A percentile compares a stretch with the other conserved stretches of the same genome.
These are phyloP conservation scores for Trametes hirsuta DNA, from an alignment of 1,284 basidiomycete species.

Conservation along the genomic window DNA sequence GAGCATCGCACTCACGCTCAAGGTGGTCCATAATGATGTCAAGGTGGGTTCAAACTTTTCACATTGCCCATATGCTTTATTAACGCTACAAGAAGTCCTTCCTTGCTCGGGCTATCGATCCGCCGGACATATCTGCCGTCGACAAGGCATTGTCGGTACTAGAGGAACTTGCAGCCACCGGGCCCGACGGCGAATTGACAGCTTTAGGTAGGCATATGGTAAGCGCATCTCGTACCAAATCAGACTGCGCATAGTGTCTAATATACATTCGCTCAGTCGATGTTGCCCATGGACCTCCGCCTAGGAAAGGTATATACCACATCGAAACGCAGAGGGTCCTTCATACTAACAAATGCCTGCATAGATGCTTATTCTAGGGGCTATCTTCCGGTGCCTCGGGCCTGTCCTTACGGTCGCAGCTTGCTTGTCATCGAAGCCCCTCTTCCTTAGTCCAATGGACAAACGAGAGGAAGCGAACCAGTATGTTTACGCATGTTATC, in stretches of 20 bases:
- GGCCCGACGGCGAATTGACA: constrained; percentile 68
- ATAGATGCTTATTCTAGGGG: constrained; percentile 85
- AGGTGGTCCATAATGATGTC: constrained; percentile 83
- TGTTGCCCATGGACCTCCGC: constrained; percentile 88
- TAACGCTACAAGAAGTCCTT: constrained; percentile 41
- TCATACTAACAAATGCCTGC: not conserved
- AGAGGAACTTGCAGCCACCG: constrained; percentile 80
- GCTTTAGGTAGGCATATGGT: constrained; percentile 86
- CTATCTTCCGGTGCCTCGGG: constrained; percentile 80
- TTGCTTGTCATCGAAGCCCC: constrained; percentile 84
- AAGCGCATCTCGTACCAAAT: constrained; percentile 22
- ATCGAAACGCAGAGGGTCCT: not conserved
- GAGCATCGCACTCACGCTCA: constrained; percentile 81
- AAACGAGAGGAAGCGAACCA: constrained; percentile 79
- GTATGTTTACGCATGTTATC: constrained; percentile 41
- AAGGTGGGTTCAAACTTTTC: constrained; percentile 50
- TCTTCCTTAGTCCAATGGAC: constrained; percentile 84
- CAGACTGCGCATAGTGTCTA: not conserved
- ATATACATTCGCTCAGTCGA: constrained; percentile 49
- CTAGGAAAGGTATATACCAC: constrained; percentile 70
- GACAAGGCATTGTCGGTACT: constrained; percentile 80
- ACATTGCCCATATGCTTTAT: not conserved
- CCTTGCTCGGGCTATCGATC: constrained; percentile 79
- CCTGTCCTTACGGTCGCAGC: constrained; percentile 83
- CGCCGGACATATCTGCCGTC: constrained; percentile 79